phyloP scores from a whole-genome alignment of 2,329 filamentous ascomycete genomes.

The Pyrenophora graminea region DNA sequence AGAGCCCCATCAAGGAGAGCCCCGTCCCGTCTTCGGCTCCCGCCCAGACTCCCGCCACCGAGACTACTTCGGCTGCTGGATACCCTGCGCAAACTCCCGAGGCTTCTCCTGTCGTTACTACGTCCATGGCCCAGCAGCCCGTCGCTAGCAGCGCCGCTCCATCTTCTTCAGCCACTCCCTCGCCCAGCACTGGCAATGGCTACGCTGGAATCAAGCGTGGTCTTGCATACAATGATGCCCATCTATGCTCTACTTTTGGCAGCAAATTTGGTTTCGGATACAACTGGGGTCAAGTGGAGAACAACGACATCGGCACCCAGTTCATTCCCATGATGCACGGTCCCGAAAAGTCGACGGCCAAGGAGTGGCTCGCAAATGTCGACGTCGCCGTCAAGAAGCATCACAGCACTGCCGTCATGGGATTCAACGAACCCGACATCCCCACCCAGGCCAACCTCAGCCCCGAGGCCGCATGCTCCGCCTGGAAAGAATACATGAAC shows the following conservation, averaged over 20 bases:
- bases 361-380: conserved; percentile 48
- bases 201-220: conserved; percentile 63
- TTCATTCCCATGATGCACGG: conserved; percentile 63
- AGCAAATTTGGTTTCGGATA: conserved; percentile 64
- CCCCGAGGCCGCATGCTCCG: conserved; percentile 37
- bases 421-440: conserved; percentile 48
- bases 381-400: conserved; percentile 35
- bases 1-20: not conserved
- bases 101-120: conserved; percentile 15
- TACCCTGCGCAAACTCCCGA: conserved; percentile 12
- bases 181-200: conserved; percentile 26
- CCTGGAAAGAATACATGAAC: conserved; percentile 42
- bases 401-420: conserved; percentile 42
- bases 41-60: conserved; percentile 3
- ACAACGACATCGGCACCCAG: conserved; percentile 53
- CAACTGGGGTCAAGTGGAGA: conserved; percentile 63
- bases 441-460: conserved; percentile 40
- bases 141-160: conserved; percentile 11
- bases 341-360: conserved; percentile 23
- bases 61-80: conserved; percentile 12
- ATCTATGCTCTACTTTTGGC: conserved; percentile 58
- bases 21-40: not conserved
- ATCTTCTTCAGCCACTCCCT: conserved; percentile 19
- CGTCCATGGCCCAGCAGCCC: conserved; percentile 15
- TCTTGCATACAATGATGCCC: conserved; percentile 67